Evolutionary conservation across 2,329 filamentous ascomycete genomes (phyloP).

Genomic region (Penicillium expansum): DNA sequence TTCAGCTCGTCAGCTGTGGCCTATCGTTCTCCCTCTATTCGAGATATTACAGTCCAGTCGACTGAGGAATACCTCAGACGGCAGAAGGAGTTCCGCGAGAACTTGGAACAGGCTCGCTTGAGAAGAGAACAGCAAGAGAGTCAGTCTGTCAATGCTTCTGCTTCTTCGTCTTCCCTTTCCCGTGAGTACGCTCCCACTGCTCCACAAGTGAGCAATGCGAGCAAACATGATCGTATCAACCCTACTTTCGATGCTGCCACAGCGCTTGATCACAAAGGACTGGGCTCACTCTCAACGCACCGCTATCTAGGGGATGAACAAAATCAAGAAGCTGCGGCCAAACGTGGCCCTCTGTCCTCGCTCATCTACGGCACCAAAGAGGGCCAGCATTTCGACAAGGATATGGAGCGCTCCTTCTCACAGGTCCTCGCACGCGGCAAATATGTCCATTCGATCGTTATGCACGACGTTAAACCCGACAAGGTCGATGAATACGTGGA

Average conservation of each 20-base stretch:
- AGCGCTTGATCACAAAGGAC: conserved; percentile 45
- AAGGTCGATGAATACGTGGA: conserved; percentile 93
- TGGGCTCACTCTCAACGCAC: conserved; percentile 60
- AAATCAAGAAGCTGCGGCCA: conserved; percentile 59
- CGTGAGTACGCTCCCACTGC: conserved; percentile 46
- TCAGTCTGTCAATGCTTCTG: conserved; percentile 58
- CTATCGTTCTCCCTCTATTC: conserved; percentile 68
- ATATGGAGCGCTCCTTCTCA: conserved; percentile 94
- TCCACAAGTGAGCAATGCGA: conserved; percentile 48
- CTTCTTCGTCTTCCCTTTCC: conserved; percentile 43
- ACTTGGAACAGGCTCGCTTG: conserved; percentile 72
- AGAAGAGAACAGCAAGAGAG: conserved; percentile 78
- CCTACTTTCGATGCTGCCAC: conserved; percentile 42
- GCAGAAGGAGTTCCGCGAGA: conserved; percentile 83
- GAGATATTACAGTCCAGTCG: conserved; percentile 74
- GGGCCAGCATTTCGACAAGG: conserved; percentile 86
- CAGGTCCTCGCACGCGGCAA: conserved; percentile 93
- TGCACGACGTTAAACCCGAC: conserved; percentile 92
- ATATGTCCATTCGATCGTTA: conserved; percentile 96
- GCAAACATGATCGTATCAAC: conserved; percentile 28
- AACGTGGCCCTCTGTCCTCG: conserved; percentile 73
- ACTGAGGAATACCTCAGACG: conserved; percentile 75
- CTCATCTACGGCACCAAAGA: conserved; percentile 97
- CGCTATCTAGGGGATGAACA: conserved; percentile 56
- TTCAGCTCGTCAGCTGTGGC: conserved; percentile 56